phyloP scores from a whole-genome alignment of 73 alveolate genomes.

The Paramecium caudatum region DNA sequence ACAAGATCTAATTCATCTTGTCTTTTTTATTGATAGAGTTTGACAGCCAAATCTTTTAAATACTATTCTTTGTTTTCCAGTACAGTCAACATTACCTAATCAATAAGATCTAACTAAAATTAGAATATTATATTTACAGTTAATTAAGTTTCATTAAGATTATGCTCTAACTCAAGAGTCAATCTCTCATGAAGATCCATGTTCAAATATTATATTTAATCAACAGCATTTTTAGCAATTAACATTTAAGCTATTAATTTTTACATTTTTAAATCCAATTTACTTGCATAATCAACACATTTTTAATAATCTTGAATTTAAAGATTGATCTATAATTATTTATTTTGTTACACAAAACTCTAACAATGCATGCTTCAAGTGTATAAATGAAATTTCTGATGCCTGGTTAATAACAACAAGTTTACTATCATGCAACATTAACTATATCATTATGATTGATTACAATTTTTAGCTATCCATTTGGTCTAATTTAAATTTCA shows the following conservation, averaged over 20 bases:
- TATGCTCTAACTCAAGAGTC: slow-evolving; percentile 42
- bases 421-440: slow-evolving; percentile 24
- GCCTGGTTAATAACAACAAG: slow-evolving; percentile 36
- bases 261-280: slow-evolving; percentile 34
- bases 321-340: not conserved
- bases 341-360: slow-evolving; percentile 21
- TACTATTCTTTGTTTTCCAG: slow-evolving; percentile 18
- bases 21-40: not conserved
- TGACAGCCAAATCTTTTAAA: not conserved
- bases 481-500: not conserved
- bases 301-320: slow-evolving; percentile 21
- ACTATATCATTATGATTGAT: not conserved
- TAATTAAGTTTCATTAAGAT: slow-evolving; percentile 47
- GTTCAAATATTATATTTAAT: slow-evolving; percentile 14
- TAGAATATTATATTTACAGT: not conserved
- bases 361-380: slow-evolving; percentile 20
- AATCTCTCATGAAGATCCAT: slow-evolving; percentile 48
- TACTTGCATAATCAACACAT: slow-evolving; percentile 41
- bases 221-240: slow-evolving; percentile 41
- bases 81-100: slow-evolving; percentile 57
- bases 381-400: slow-evolving; percentile 24
- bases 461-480: slow-evolving; percentile 53
- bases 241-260: slow-evolving; percentile 49
- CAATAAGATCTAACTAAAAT: slow-evolving; percentile 41
- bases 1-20: slow-evolving; percentile 52